Evolutionary conservation across 2,329 filamentous ascomycete genomes (phyloP), one percentile per base, ranked within the genome.

Genomic region (Fusarium pseudograminearum): DNA sequence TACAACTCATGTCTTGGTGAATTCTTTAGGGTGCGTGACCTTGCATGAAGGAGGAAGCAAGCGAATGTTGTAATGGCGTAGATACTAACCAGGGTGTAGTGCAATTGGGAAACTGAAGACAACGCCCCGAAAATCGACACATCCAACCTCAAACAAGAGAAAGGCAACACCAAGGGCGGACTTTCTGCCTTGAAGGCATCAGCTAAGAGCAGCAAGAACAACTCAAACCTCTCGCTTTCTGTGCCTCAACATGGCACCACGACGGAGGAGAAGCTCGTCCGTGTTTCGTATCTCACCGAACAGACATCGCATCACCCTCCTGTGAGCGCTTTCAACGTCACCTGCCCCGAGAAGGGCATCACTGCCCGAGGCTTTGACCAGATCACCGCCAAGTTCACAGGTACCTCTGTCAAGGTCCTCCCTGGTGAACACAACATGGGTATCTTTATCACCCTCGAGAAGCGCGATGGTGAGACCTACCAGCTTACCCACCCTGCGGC

Each of bases 241-340:
- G 82, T 89, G 64, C 81, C 83, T 67, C 85, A 85, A 74, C 78
- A 83, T 65, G 77, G 74, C 38, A 79, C 81, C n/a, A 70, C 80
- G 46, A 71, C 80, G 15, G 83, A 84, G 54, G 81, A 80, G 64
- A 86, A 85, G 30, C 74, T 76, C n/a, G 87, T 97, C 73, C 92
- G 91, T 73, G 89, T 99, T 73, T 97, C 94, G 12, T 99, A 97
- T 78, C 86, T 99, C 65, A 98, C 96, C 28, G 96, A 99, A 81
- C 96, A 99, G 82, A 99, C 96, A 11, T 98, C 94, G 10, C 96
- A 99, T 76, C 96, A 99, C 80, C 96, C 96, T 34, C 96, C 96
- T 12, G 95, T 99, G 71, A 98, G 95, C 73, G 96, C 96, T 16
- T 99, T 97, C 80, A 95, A 93, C 79, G 90, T 98, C 69, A 91